Base-by-base conservation (phyloP, 1,139 yeast genomes). In the Magnusiomyces fungicola region DNA sequence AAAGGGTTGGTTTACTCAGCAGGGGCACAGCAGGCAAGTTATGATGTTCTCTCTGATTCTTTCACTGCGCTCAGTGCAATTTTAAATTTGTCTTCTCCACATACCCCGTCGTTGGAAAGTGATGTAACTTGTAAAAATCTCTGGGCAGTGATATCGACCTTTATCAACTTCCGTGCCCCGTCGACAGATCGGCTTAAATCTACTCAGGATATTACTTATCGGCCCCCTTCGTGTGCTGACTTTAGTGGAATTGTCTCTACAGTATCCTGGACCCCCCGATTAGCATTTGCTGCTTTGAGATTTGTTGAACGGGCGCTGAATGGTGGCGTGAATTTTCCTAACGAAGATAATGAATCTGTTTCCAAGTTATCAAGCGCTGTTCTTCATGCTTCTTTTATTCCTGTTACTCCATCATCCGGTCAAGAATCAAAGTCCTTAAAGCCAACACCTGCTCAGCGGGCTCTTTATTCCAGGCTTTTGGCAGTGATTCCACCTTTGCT, bases 1-100 rank as follows among this genome's bases (percentile, higher is more conserved):
- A 72, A 64, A 57, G 90, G 92, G 0, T 68, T 74, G 45, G 63
- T 72, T 0, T 73, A 74, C 53, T 73, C 81, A n/a, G 73, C 74
- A 9, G 94, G 89, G 2, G 83, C 88, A 0, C 56, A 72, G 10
- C 75, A 79, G 24, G 81, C 85, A 0, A 72, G 78, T 12, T 76
- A 74, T 45, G 57, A 64, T 1, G 70, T 78, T 16, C 69, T 81
- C 6, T 14, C 9, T 12, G 9, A 14, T 9, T 14, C 36, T 9
- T 32, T 14, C 16, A 18, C 16, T n/a, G 36, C 36, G 9, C 36
- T 32, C 5, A 5, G 5, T 14, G 9, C 36, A 7, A 32, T 32
- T 9, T 14, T 32, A n/a, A 18, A 32, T 14, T 18, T 18, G 9
- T 32, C 16, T 7, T 14, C 36, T 9, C 6, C 10, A 5, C 36